phyloP scores from a whole-genome alignment of 306 rosid genomes.

The Gleditsia sinensis region DNA sequence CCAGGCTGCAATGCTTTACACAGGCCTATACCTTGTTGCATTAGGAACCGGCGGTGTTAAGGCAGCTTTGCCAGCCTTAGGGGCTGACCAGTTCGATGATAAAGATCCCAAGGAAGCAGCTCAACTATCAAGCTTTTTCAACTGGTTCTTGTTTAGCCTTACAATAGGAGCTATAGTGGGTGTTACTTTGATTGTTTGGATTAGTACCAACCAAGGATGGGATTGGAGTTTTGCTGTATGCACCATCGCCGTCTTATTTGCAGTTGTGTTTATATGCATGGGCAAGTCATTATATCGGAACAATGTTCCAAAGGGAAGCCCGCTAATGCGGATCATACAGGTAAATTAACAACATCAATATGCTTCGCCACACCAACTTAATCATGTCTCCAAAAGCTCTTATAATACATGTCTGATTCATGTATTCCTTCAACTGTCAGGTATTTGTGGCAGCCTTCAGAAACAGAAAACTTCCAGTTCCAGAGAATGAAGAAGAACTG shows the following conservation, averaged over 20 bases:
- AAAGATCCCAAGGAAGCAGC: slow-evolving; percentile 65
- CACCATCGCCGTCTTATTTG: slow-evolving; percentile 44
- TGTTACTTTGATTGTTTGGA: slow-evolving; percentile 70
- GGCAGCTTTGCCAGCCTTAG: slow-evolving; percentile 74
- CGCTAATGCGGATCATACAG: slow-evolving; percentile 62
- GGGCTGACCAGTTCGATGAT: slow-evolving; percentile 80
- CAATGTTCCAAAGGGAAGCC: slow-evolving; percentile 73
- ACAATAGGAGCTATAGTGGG: slow-evolving; percentile 67
- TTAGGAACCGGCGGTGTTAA: slow-evolving; percentile 77
- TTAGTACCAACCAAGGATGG: slow-evolving; percentile 70
- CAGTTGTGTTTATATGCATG: slow-evolving; percentile 42
- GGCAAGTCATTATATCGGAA: slow-evolving; percentile 69
- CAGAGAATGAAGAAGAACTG: slow-evolving; percentile 50
- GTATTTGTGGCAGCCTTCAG: slow-evolving; percentile 59
- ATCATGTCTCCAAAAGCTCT: too few species aligned
- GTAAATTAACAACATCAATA: too few species aligned
- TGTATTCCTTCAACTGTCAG: slow-evolving; percentile 37
- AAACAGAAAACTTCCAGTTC: slow-evolving; percentile 62
- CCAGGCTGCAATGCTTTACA: slow-evolving; percentile 58
- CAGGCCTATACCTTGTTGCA: slow-evolving; percentile 72
- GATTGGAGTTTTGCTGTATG: slow-evolving; percentile 58
- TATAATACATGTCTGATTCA: not conserved
- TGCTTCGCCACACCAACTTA: not conserved
- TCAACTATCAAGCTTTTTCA: slow-evolving; percentile 76
- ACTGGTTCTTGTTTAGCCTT: slow-evolving; percentile 81